Evolutionary conservation across 768 basidiomycete genomes (phyloP).

Genomic region (Mrakia blollopis): DNA sequence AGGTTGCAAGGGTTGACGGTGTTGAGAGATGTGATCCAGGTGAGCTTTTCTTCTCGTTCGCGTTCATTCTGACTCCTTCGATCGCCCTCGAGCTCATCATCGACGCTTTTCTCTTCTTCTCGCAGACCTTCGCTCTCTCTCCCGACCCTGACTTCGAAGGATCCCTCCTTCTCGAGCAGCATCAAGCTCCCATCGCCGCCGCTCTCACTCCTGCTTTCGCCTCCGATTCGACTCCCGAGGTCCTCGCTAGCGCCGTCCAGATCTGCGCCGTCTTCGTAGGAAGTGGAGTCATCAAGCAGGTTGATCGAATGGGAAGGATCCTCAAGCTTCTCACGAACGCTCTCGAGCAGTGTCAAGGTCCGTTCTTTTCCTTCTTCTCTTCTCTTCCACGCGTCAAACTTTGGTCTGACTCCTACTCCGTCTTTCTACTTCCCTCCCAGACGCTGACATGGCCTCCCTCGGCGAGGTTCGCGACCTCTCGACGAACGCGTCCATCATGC

Average conservation of each 20-base stretch:
- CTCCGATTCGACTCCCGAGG: constrained; percentile 90
- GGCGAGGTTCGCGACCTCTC: constrained; percentile 82
- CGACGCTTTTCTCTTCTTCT: neutral
- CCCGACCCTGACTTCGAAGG: constrained; percentile 92
- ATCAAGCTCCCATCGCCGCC: constrained; percentile 96
- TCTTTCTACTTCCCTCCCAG: constrained; percentile 47
- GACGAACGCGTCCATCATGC: constrained; percentile 90
- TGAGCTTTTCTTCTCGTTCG: constrained; percentile 38
- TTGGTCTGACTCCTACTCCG: neutral
- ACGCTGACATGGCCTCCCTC: constrained; percentile 73
- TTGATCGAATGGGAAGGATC: constrained; percentile 86
- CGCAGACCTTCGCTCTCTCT: constrained; percentile 72
- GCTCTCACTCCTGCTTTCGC: constrained; percentile 96
- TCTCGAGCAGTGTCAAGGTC: constrained; percentile 84
- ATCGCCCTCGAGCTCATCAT: neutral
- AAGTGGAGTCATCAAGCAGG: constrained; percentile 87
- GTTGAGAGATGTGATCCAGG: constrained; percentile 86
- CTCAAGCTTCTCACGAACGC: constrained; percentile 80
- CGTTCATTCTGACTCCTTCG: neutral
- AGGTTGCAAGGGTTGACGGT: constrained; percentile 84
- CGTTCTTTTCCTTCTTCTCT: constrained; percentile 20
- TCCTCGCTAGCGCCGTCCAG: constrained; percentile 82
- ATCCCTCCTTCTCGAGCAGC: constrained; percentile 84
- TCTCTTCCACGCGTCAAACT: neutral
- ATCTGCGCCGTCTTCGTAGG: constrained; percentile 94